A percentile compares a stretch with the other conserved stretches of the same genome.
phyloP scores from a whole-genome alignment of 1,139 yeast genomes.

The Wickerhamomyces sp. region DNA sequence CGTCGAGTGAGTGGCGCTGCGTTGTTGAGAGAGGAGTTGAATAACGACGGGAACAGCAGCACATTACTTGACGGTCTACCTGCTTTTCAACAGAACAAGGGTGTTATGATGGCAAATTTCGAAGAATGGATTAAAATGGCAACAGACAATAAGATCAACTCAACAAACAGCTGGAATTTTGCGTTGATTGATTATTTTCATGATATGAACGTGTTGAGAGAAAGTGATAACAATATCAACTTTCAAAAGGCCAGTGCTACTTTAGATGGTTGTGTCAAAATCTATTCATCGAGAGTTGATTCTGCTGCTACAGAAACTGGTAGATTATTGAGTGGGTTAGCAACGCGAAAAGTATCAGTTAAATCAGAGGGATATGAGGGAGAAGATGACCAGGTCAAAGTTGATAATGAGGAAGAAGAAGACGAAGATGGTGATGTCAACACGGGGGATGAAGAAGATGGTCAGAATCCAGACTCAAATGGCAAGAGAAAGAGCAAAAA shows the following conservation, averaged over 20 bases:
- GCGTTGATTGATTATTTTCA: conserved; percentile 86
- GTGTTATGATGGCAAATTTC: conserved; percentile 45
- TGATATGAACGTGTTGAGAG: conserved; percentile 55
- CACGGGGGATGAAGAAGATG: conserved; percentile 32
- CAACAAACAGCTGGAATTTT: conserved; percentile 72
- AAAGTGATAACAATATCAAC: conserved; percentile 63
- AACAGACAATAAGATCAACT: conserved; percentile 49
- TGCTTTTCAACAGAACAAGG: conserved; percentile 24
- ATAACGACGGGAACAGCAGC: conserved; percentile 7
- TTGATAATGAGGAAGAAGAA: conserved; percentile 46
- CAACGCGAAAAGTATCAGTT: conserved; percentile 28
- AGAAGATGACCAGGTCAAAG: conserved; percentile 31
- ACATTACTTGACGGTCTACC: conserved; percentile 22
- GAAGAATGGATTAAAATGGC: conserved; percentile 34
- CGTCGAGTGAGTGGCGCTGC: conserved; percentile 25
- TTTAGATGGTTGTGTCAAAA: conserved; percentile 80
- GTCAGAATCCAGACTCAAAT: conserved; percentile 29
- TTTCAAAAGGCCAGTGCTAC: conserved; percentile 79
- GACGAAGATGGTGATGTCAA: conserved; percentile 39
- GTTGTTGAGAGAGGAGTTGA: conserved; percentile 21
- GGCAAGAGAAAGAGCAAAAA: conserved; percentile 22
- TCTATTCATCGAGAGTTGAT: conserved; percentile 81
- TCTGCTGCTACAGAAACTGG: conserved; percentile 92
- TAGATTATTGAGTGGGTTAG: conserved; percentile 78
- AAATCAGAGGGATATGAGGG: conserved; percentile 27